Evolutionary conservation across 805 yeast genomes (phyloP).

Genomic region (Yamadazyma kitorensis): DNA sequence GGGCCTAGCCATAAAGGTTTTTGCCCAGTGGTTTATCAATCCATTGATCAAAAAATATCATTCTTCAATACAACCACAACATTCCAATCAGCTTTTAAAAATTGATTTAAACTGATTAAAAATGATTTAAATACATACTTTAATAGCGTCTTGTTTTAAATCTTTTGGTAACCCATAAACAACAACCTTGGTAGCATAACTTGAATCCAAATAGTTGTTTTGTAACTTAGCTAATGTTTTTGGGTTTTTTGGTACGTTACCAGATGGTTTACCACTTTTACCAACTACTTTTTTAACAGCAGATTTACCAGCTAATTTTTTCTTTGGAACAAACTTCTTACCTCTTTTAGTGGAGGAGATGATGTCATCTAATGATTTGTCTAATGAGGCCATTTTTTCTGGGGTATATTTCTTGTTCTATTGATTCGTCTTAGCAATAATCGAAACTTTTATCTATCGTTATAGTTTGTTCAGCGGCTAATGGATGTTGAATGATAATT

Average conservation of each 20-base stretch:
- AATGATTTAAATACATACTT: conserved; percentile 80
- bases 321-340: conserved; percentile 10
- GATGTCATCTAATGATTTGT: conserved; percentile 93
- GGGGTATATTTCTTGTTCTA: no score
- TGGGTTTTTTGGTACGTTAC: conserved; percentile 14
- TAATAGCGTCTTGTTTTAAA: conserved; percentile 77
- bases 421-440: no score
- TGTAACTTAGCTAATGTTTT: conserved; percentile 15
- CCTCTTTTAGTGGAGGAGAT: conserved; percentile 50
- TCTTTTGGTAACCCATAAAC: conserved; percentile 86
- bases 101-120: no score
- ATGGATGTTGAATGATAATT: no score
- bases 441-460: no score
- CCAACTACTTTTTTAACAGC: conserved; percentile 28
- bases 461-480: no score
- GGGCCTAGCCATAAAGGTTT: no score
- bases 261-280: conserved; percentile 26
- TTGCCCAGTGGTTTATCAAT: no score
- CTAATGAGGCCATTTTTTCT: conserved; percentile 73
- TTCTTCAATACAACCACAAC: no score
- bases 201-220: conserved; percentile 33
- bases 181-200: conserved; percentile 75
- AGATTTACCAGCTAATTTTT: conserved; percentile 16
- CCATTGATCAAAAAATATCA: no score
- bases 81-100: no score